Base-by-base conservation (phyloP, 179 eudicot genomes). In the Sideroxylon spinosum region DNA sequence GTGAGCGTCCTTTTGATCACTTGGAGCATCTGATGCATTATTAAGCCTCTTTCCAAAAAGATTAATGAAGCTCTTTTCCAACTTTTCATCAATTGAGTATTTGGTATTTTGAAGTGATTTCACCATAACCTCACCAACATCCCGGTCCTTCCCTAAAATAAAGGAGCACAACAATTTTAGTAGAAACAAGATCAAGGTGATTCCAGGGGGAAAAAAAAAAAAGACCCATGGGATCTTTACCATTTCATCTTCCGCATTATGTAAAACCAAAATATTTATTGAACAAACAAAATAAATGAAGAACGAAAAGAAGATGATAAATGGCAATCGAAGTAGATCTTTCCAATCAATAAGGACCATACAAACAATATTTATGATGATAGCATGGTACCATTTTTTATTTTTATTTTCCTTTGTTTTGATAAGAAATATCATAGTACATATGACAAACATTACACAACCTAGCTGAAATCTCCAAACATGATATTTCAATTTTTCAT, bases 81-180 rank as follows among this genome's bases (percentile, higher is more conserved):
- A 82, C 82, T 90, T 88, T 88, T 92, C 97, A 69, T 95, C 97
- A 53, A 92, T 81, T 55, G 97, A 86, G 82, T 86, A 90, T 76
- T 86, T 87, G 48, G 91, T 86, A 53, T 91, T 90, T 78, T 95
- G 98, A 77, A 95, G 93, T 69, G 94, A 88, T 76, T 87, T 90
- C 61, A 95, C 96, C 83, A 95, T 75, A 74, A 80, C 93, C 80
- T 81, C 93, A 66, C 99, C 99, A 70, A 89, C 87, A 84, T 94
- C 99, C 59, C 74, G 82, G 10, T 78, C 82, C 52, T 88, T 90
- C 46, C 90, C 98, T 95, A 87, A 69, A 74, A 86, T 3, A 55
- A 29, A 74, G 29, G 53, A 67, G 50, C 22, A 5, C 16, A 62
- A 5, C 19, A 59, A 70, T 29, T 14, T 46, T 28, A 57, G 23